Base-by-base conservation (phyloP, 495 filamentous ascomycete species). In the Penicillium maclennaniae region DNA sequence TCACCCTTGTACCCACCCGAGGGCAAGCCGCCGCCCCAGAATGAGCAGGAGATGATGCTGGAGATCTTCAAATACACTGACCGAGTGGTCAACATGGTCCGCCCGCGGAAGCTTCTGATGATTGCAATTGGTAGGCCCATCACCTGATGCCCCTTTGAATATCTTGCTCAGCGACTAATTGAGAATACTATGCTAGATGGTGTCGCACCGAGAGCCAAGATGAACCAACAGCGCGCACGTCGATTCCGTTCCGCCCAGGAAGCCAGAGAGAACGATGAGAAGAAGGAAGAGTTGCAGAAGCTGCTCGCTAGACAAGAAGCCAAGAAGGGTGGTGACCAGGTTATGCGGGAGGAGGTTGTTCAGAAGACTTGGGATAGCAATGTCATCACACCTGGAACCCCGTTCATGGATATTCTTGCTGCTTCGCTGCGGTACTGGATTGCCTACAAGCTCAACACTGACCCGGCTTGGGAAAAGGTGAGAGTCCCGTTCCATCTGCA, bases 11-110 rank as follows among this genome's bases (percentile, higher is more conserved):
- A 96, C 92, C 6, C 93, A 99, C 72, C 93, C 2, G 93, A 99
- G 70, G 92, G 97, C 58, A 86, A 80, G 54, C 90, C 93, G 4
- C 81, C 93, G 5, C 93, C 93, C 25, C 87, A 86, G 61, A 91
- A 89, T 39, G 93, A 99, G 76, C 89, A 93, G 69, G 93, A 97
- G 71, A 99, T 99, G 95, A 99, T 99, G 93, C 51, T 96, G 55
- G 95, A 92, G 63, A 84, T 97, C 54, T 97, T 97, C 76, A 87
- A 87, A 61, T 97, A 97, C 70, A 99, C 95, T 14, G 92, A 99
- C 60, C 85, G 93, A 43, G 92, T 99, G 26, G 89, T 99, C 55
- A 96, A 96, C 67, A 97, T 97, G 92, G 91, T 92, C 55, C 87
- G 93, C 21, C 93, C 93, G 15, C 83, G 95, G 60, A 97, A 95